phyloP scores from a whole-genome alignment of 345 rosid genomes.

The Euphorbia lathyris region DNA sequence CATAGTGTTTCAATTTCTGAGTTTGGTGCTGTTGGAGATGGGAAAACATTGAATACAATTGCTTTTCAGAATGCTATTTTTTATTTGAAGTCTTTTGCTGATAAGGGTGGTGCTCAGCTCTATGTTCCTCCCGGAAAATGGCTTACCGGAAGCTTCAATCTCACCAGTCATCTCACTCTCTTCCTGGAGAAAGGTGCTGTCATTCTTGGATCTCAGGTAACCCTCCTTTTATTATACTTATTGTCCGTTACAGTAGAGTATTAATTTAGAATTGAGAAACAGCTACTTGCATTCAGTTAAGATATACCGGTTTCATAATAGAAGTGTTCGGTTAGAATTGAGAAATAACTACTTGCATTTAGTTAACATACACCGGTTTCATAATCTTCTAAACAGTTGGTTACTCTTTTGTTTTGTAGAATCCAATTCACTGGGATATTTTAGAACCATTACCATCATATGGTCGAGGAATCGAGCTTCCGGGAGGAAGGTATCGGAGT shows the following conservation, averaged over 20 bases:
- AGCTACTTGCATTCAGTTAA: no score
- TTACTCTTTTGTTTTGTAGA: constrained; percentile 34
- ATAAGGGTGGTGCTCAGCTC: constrained; percentile 98
- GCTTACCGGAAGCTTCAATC: constrained; percentile 93
- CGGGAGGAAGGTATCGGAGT: constrained; percentile 71
- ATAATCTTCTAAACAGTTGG: no score
- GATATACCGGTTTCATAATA: no score
- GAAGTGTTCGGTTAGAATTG: no score
- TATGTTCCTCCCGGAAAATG: constrained; percentile 85
- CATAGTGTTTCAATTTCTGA: constrained; percentile 86
- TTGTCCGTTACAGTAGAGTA: no score
- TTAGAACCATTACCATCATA: constrained; percentile 83
- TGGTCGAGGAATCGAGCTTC: constrained; percentile 83
- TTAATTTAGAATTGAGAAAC: no score
- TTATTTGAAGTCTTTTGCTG: constrained; percentile 90
- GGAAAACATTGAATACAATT: constrained; percentile 70
- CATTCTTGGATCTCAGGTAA: constrained; percentile 89
- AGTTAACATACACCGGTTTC: no score
- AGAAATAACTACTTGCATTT: no score
- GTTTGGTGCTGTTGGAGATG: constrained; percentile 94
- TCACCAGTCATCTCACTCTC: constrained; percentile 94
- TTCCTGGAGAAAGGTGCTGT: constrained; percentile 85
- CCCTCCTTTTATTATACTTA: no score
- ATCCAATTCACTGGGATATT: constrained; percentile 77
- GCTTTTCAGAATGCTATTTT: constrained; percentile 94